phyloP scores from a whole-genome alignment of 2,329 filamentous ascomycete species.

The Emergomyces africanus region DNA sequence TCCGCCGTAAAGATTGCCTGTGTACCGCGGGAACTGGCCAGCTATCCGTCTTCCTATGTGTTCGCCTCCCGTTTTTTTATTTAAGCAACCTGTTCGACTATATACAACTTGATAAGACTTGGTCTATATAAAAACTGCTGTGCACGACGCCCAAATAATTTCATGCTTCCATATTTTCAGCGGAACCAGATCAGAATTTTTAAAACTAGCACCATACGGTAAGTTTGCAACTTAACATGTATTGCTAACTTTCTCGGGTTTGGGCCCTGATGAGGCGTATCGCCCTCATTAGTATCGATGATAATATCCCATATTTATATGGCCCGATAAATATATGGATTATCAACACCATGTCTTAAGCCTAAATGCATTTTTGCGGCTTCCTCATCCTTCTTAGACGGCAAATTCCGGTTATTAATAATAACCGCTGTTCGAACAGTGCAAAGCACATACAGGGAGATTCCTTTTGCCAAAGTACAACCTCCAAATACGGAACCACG shows the following conservation, averaged over 20 bases:
- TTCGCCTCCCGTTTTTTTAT: neutral
- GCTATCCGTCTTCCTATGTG: neutral
- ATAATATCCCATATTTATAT: neutral
- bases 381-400: neutral
- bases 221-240: neutral
- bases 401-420: neutral
- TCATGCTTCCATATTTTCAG: neutral
- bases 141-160: neutral
- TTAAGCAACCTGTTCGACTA: neutral
- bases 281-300: neutral
- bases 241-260: neutral
- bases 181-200: neutral
- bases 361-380: neutral
- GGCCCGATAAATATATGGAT: neutral
- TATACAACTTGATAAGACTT: neutral
- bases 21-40: neutral
- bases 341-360: neutral
- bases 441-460: neutral
- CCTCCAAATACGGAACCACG: neutral
- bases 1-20: conserved; percentile 2
- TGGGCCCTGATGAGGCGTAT: neutral
- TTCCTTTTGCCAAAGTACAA: neutral
- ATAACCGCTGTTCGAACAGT: neutral
- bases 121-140: neutral
- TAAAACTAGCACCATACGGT: neutral